Evolutionary conservation across 768 basidiomycete species (phyloP).

Genomic region (Termitomyces sp.): DNA sequence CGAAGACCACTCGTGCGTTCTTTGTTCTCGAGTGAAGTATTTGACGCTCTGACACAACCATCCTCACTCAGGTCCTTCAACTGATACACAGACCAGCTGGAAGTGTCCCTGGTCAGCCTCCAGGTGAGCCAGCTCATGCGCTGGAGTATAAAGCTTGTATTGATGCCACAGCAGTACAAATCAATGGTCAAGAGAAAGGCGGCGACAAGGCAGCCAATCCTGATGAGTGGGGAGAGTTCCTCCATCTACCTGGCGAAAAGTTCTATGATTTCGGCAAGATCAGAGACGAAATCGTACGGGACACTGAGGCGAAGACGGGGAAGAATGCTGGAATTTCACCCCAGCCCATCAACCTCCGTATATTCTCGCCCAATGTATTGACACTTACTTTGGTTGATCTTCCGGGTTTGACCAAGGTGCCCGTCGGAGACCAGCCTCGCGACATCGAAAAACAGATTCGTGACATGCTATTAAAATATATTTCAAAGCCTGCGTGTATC

Average conservation of each 20-base stretch:
- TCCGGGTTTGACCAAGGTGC: slow-evolving; percentile 92
- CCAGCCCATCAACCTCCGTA: slow-evolving; percentile 93
- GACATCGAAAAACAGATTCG: slow-evolving; percentile 98
- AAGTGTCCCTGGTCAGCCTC: slow-evolving; percentile 25
- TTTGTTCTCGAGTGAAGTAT: neutral
- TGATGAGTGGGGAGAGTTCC: slow-evolving; percentile 99
- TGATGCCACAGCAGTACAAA: slow-evolving; percentile 27
- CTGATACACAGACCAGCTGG: slow-evolving; percentile 79
- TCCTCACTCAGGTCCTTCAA: slow-evolving; percentile 68
- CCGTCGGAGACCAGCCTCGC: slow-evolving; percentile 92
- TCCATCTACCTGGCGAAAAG: slow-evolving; percentile 94
- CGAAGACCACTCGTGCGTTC: slow-evolving; percentile 82
- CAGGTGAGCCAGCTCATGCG: slow-evolving; percentile 28
- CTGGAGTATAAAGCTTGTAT: slow-evolving; percentile 1
- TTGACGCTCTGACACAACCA: neutral
- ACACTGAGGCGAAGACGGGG: slow-evolving; percentile 98
- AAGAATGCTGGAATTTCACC: slow-evolving; percentile 98
- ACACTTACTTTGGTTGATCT: slow-evolving; percentile 97
- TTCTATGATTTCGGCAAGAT: slow-evolving; percentile 98
- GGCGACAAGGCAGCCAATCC: slow-evolving; percentile 76
- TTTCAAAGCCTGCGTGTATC: slow-evolving; percentile 93
- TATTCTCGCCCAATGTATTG: slow-evolving; percentile 95
- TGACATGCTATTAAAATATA: slow-evolving; percentile 95
- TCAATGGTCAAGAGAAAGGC: slow-evolving; percentile 43
- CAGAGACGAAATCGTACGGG: slow-evolving; percentile 90